Evolutionary conservation across 164 flowering plant species (phyloP).

Genomic region (Dillenia suffruticosa): DNA sequence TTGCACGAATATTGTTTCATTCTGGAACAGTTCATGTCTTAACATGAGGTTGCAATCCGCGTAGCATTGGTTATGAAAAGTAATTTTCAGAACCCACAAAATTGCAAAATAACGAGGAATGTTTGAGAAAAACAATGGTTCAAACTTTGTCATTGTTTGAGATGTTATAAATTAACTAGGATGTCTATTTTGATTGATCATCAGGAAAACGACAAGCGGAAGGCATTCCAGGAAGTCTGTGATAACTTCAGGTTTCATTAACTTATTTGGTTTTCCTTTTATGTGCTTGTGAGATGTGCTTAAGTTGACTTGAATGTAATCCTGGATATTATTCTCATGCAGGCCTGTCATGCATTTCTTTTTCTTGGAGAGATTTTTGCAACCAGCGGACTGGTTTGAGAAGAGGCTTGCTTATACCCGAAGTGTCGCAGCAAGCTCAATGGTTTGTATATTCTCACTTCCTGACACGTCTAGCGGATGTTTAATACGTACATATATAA

Average conservation of each 20-base stretch:
- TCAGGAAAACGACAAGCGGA: constrained; percentile 83
- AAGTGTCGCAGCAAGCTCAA: constrained; percentile 97
- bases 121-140: too few species aligned
- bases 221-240: constrained; percentile 79
- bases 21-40: too few species aligned
- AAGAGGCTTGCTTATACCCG: constrained; percentile 90
- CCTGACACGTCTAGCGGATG: not conserved
- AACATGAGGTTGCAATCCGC: too few species aligned
- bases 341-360: constrained; percentile 98
- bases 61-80: too few species aligned
- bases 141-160: too few species aligned
- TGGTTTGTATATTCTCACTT: constrained; percentile 43
- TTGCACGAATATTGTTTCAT: too few species aligned
- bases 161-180: not conserved
- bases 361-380: constrained; percentile 85
- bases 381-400: constrained; percentile 97
- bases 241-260: constrained; percentile 74
- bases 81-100: too few species aligned
- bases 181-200: constrained; percentile 5
- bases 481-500: too few species aligned
- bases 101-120: too few species aligned
- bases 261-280: not conserved
- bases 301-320: not conserved
- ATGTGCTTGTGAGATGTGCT: not conserved
- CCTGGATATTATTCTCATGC: constrained; percentile 19